These are phyloP conservation scores for Fraxinus excelsior DNA, from an alignment of 257 asterid species.

Conservation along the genomic window DNA sequence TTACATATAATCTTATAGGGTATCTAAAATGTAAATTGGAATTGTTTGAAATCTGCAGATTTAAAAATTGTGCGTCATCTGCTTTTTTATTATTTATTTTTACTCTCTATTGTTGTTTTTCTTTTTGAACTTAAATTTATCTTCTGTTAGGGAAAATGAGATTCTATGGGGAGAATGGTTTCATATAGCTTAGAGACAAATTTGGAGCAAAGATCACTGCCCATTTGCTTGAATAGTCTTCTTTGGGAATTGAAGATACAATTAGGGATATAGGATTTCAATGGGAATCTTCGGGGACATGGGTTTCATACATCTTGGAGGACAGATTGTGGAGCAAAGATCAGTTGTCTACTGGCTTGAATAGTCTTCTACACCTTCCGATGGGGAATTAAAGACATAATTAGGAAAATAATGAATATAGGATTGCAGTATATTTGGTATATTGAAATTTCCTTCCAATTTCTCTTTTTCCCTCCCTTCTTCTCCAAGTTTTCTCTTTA, in stretches of 20 bases:
- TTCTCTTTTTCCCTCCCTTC: background rate
- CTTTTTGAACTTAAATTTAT: too few relatives aligned
- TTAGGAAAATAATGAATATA: background rate
- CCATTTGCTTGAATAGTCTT: too few relatives aligned
- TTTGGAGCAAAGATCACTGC: too few relatives aligned
- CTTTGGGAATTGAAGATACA: too few relatives aligned
- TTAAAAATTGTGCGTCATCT: too few relatives aligned
- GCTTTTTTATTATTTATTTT: too few relatives aligned
- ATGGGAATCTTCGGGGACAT: background rate
- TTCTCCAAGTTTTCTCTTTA: background rate
- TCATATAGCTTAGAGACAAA: too few relatives aligned
- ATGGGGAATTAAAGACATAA: background rate
- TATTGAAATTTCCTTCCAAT: background rate
- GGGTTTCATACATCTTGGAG: conserved; percentile 12
- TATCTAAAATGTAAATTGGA: too few relatives aligned
- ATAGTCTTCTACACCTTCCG: background rate
- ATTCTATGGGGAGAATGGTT: background rate
- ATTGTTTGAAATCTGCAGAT: too few relatives aligned
- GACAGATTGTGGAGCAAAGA: background rate
- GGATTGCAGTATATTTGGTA: background rate
- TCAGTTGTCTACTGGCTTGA: conserved; percentile 5
- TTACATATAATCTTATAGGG: too few relatives aligned
- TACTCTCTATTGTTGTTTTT: too few relatives aligned
- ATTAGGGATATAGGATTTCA: too few relatives aligned
- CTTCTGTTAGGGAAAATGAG: background rate